These are phyloP conservation scores for Phytophthora lateralis DNA, from an alignment of 352 stramenopile species.

Conservation along the genomic window DNA sequence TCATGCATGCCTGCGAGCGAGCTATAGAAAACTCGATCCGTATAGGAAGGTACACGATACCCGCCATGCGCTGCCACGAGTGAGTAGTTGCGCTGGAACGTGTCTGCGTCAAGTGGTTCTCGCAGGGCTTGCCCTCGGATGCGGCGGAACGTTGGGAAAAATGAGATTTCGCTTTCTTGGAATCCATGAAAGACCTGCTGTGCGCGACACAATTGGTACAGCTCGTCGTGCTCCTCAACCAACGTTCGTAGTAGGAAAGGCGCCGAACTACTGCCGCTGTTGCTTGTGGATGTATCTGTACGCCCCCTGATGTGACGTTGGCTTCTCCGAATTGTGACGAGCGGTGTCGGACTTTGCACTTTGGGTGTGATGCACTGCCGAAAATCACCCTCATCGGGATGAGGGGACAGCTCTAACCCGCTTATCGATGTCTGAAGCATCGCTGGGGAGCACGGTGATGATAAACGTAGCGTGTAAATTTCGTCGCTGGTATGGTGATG, in stretches of 20 bases:
- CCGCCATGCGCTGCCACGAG: slow-evolving; percentile 60
- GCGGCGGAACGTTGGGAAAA: slow-evolving; percentile 83
- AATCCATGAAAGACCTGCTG: slow-evolving; percentile 85
- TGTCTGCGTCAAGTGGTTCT: slow-evolving; percentile 31
- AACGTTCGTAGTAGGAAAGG: slow-evolving; percentile 41
- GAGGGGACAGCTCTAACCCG: slow-evolving; percentile 36
- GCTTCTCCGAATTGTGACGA: slow-evolving; percentile 9
- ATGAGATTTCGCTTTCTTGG: slow-evolving; percentile 68
- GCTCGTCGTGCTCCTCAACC: slow-evolving; percentile 75
- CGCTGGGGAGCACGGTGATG: slow-evolving; percentile 33
- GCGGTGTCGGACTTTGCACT: slow-evolving; percentile 35
- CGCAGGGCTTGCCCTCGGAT: slow-evolving; percentile 57
- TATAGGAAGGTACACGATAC: slow-evolving; percentile 88
- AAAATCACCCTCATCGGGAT: slow-evolving; percentile 39
- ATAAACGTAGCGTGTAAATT: slow-evolving; percentile 20
- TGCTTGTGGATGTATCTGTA: slow-evolving; percentile 20
- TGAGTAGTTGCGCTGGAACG: slow-evolving; percentile 68
- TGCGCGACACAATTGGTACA: slow-evolving; percentile 59
- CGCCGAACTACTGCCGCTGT: slow-evolving; percentile 30
- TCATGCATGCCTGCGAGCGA: slow-evolving; percentile 67
- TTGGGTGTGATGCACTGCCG: slow-evolving; percentile 55
- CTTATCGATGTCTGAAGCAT: slow-evolving; percentile 35
- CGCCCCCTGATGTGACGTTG: slow-evolving; percentile 11
- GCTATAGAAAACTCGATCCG: slow-evolving; percentile 86
- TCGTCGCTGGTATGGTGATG: slow-evolving; percentile 20